Conservation (phyloP, 345 rosid species). For the Sisymbrium altissimum region DNA sequence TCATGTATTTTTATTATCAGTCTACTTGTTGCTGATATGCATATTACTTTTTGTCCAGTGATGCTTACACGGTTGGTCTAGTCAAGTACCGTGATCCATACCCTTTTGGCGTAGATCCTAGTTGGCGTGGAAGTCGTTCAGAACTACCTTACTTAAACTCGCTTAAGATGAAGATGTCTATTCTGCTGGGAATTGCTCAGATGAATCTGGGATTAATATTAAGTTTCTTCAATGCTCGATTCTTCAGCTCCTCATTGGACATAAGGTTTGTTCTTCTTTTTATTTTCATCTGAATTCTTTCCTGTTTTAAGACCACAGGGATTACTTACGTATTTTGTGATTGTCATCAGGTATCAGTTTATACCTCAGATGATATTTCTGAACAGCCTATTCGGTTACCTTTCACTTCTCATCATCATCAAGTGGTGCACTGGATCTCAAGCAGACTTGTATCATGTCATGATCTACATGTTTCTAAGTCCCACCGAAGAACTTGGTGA, state of each 20-base stretch:
- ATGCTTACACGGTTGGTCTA: constrained; percentile 71
- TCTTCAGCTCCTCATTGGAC: constrained; percentile 68
- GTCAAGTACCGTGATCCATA: constrained; percentile 75
- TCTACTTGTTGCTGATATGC: constrained; percentile 8
- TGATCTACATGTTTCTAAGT: constrained; percentile 98
- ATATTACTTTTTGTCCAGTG: constrained; percentile 47
- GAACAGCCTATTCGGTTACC: constrained; percentile 91
- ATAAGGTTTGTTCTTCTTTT: constrained; percentile 47
- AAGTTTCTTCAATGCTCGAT: constrained; percentile 91
- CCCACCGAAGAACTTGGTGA: constrained; percentile 92
- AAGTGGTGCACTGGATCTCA: constrained; percentile 99
- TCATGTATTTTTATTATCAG: background rate
- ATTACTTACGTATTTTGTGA: constrained; percentile 17
- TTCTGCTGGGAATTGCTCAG: constrained; percentile 84
- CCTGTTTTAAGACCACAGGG: background rate
- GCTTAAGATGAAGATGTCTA: constrained; percentile 98
- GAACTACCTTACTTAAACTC: constrained; percentile 94
- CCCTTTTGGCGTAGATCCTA: constrained; percentile 98
- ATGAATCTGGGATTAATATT: constrained; percentile 86
- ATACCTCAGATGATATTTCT: constrained; percentile 96
- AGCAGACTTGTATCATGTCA: constrained; percentile 98
- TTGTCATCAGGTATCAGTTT: constrained; percentile 83
- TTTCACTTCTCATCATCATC: constrained; percentile 80
- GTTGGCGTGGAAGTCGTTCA: constrained; percentile 99
- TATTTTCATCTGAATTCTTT: background rate